Base-by-base conservation (phyloP, 2,329 filamentous ascomycete species). In the Tympanopsis confertula region DNA sequence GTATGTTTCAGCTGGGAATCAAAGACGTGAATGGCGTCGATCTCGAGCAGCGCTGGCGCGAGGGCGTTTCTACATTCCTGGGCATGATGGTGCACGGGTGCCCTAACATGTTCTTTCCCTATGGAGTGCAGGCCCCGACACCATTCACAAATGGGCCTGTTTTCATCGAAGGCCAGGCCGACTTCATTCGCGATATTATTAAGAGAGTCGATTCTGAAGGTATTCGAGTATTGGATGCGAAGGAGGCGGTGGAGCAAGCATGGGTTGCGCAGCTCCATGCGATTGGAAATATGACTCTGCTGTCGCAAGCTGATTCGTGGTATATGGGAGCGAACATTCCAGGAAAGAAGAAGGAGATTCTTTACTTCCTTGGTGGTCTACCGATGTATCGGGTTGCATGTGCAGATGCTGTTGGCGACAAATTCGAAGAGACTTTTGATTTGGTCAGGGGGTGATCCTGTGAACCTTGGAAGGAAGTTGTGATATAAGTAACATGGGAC, bases 31-130 rank as follows among this genome's bases (percentile, higher is more conserved):
- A 53, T 7, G 56, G 52, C 0, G 20, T 50, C 1, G 47, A 44
- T 3, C 42, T 61, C n/a, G 42, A 43, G 7, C 51, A 61, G 3
- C 44, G 48, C 4, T 61, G 57, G 57, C 40, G 44, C 5, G 38
- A 54, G 2, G 55, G 54, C 3, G 49, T 53, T 3, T 43, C 39
- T 20, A 57, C 57, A 0, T 47, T 50, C 4, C 44, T 51, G 2
- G 50, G 50, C 15, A 35, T 51, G 4, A 45, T 40, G 13, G 38
- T 29, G 17, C 33, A 26, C 19, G 41, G 40, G 24, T 47, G 24
- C 19, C 45, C 45, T 12, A 47, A 47, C 35, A 20, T 44, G 13
- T 46, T 46, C 29, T 33, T 44, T 20, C 35, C 44, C 7, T 45
- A 43, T 29, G 40, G 44, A 1, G 44, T 41, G 3, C 42, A 45